Percentiles rank a stretch among this genome's conserved stretches.
These are phyloP conservation scores for Astrocystis sublimbata DNA, from an alignment of 495 filamentous ascomycete genomes.

Conservation along the genomic window DNA sequence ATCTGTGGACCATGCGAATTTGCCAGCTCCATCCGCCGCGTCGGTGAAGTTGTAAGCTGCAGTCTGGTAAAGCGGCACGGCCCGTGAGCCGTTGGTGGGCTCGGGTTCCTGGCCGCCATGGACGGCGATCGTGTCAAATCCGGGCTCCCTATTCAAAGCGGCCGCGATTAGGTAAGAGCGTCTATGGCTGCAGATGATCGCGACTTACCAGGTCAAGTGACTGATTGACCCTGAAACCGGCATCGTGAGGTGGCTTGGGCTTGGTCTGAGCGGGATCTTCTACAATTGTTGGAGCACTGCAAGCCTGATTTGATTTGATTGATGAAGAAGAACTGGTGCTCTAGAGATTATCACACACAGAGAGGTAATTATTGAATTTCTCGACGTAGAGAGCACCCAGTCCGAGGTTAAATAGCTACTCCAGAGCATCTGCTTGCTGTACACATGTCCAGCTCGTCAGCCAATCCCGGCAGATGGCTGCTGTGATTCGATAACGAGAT, in stretches of 20 bases:
- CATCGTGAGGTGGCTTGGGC: conserved; percentile 22
- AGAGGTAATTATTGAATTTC: background rate
- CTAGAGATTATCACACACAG: background rate
- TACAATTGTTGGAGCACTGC: background rate
- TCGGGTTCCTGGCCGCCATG: conserved; percentile 47
- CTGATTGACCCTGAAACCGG: conserved; percentile 34
- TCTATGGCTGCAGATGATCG: conserved; percentile 4
- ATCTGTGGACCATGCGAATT: conserved; percentile 45
- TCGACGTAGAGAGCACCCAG: background rate
- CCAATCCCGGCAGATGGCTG: background rate
- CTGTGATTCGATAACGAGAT: conserved; percentile 5
- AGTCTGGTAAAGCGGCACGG: conserved; percentile 44
- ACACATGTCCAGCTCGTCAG: conserved; percentile 2
- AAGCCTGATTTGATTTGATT: too few species aligned
- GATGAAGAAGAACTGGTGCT: background rate
- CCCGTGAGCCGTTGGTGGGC: conserved; percentile 44
- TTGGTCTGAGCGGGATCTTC: background rate
- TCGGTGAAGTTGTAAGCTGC: conserved; percentile 46
- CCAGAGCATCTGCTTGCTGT: background rate
- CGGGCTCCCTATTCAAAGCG: conserved; percentile 31
- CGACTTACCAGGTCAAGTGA: conserved; percentile 34
- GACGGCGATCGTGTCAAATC: conserved; percentile 42
- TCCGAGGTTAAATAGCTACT: conserved; percentile 5
- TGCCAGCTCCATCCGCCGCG: conserved; percentile 44
- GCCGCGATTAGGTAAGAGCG: conserved; percentile 19